A percentile compares a stretch with the other conserved stretches of the same genome.
Conservation (phyloP, 495 filamentous ascomycete species). For the Trichoderma asperelloides region DNA sequence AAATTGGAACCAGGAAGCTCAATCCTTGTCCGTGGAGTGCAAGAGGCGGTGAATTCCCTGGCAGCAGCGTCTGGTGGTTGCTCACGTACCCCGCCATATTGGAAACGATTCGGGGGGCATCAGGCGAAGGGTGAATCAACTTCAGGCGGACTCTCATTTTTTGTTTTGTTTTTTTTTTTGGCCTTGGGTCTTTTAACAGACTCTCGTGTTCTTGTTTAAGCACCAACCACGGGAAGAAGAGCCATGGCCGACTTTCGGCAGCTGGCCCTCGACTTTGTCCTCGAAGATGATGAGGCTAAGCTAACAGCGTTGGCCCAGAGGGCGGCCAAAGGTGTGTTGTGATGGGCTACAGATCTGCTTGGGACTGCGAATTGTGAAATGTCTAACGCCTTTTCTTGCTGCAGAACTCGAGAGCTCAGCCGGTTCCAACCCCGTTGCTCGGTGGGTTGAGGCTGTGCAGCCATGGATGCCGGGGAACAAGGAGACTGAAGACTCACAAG, state of each 20-base stretch:
- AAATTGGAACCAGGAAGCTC: neutral
- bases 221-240: neutral
- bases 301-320: constrained; percentile 27
- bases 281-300: constrained; percentile 31
- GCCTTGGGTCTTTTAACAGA: neutral
- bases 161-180: neutral
- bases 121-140: too few relatives aligned
- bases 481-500: constrained; percentile 1
- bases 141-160: too few relatives aligned
- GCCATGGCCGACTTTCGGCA: constrained; percentile 30
- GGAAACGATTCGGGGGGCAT: neutral
- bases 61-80: neutral
- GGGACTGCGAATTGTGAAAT: neutral
- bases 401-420: constrained; percentile 33
- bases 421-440: constrained; percentile 32
- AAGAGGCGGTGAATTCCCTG: neutral
- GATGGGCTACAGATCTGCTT: neutral
- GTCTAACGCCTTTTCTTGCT: neutral
- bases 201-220: neutral
- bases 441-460: constrained; percentile 40
- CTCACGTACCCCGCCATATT: neutral
- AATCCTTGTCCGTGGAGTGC: neutral
- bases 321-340: constrained; percentile 28
- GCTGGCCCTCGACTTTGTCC: constrained; percentile 39
- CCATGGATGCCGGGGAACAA: constrained; percentile 31